Conservation (phyloP, 352 stramenopile genomes). For the Pythium apleroticum region DNA sequence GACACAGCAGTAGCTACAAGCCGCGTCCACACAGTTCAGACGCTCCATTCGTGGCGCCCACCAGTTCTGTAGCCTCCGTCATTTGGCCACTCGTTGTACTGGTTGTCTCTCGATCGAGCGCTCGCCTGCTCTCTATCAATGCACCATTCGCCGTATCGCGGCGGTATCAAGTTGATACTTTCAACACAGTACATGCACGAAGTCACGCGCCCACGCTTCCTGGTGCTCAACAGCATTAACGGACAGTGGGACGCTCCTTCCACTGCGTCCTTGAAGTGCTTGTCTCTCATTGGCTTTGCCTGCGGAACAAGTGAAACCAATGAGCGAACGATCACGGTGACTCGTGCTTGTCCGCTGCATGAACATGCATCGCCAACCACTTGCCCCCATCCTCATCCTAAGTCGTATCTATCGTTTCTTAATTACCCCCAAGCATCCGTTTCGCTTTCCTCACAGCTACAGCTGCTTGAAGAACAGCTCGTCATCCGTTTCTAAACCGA, state of each 20-base stretch:
- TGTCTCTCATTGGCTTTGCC: background rate
- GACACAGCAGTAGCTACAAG: too few species aligned
- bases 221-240: background rate
- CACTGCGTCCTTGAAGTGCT: background rate
- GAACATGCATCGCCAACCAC: background rate
- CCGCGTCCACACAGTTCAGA: too few species aligned
- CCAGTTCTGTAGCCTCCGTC: too few species aligned
- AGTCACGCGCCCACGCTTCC: too few species aligned
- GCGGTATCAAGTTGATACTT: too few species aligned
- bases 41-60: too few species aligned
- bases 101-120: background rate
- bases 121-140: background rate
- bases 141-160: background rate
- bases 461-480: constrained; percentile 2
- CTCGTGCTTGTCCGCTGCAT: background rate
- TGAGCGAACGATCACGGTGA: background rate
- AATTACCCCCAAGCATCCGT: background rate
- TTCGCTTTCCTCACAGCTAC: background rate
- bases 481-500: background rate
- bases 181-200: too few species aligned
- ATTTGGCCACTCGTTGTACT: background rate
- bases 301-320: background rate
- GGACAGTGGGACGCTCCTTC: background rate
- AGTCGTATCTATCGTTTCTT: constrained; percentile 3
- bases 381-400: background rate